Base-by-base conservation (phyloP, 2,329 filamentous ascomycete genomes). In the Colletotrichum cuscutae region DNA sequence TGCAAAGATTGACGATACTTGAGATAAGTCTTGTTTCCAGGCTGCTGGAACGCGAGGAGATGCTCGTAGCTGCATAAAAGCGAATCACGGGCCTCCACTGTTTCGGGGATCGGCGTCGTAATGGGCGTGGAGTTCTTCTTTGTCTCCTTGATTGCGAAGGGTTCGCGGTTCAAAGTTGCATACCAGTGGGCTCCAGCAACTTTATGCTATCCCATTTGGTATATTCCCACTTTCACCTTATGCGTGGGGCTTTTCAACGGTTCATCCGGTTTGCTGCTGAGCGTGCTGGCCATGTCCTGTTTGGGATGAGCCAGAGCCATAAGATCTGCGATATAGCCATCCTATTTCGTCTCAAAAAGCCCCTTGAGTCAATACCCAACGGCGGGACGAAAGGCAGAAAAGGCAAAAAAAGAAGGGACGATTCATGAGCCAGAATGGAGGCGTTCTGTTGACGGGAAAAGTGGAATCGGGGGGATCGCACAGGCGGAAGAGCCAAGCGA, bases 91-190 rank as follows among this genome's bases (percentile, higher is more conserved):
- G 28, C 52, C 13, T 54, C 59, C 59, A 37, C 68, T 54, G 53
- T 56, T 72, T 64, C 59, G 54, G 42, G 65, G 65, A 65, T 42
- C 54, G 54, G 26, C 54, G 65, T 64, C 49, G 70, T n/a, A 69
- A 15, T 42, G 42, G 37, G n/a, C 59, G 58, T 46, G 58, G 65
- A 49, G 64, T 32, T 46, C 9, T 37, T 11, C 37, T 26, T 11
- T 26, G 42, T 15, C 24, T n/a, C 26, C 24, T 6, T 54, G 24
- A 30, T 62, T 58, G 4, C 2, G 19, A 61, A 15, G 26, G 15
- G 11, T 28, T 28, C 52, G 42, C 42, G 42, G 37, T 35, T 12
- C n/a, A 22, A 24, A 54, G 22, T 54, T 28, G n/a, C 26, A 54
- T 24, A 54, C 52, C 52, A 24, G 42, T 49, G 42, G 42, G 42